Evolutionary conservation across 495 filamentous ascomycete species (phyloP), one percentile per base, ranked within the genome.

Genomic region (Xeromyces bisporus): DNA sequence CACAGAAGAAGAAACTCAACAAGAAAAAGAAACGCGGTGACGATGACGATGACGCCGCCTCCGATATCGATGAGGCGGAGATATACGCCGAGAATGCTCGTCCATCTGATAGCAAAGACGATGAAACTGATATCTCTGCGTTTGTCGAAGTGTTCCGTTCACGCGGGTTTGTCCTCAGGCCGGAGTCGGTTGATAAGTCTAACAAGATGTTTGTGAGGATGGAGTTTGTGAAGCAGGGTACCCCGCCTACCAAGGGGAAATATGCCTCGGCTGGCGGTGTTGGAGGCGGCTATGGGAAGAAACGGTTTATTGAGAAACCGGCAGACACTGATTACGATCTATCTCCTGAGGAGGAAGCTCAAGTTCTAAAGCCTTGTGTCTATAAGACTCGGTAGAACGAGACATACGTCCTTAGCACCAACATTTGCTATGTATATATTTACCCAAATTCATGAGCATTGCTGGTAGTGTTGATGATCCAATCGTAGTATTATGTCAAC

Each of bases 181-280:
- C 55, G 7, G 59, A 67, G 25, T 68, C 71, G 0, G 60, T 89
- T 7, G 85, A 94, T 48, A 62, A 83, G 48, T 68, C 62, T 20
- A 97, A 97, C 57, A 92, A 80, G 58, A 97, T 97, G 89, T 97
- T 97, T 66, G 83, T 96, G 31, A 77, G 73, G 48, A 87, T 97
- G 84, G 67, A 71, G 41, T 96, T 97, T 59, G 62, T 89, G 32
- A 96, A 94, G 59, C 70, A 62, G 15, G 64, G 64, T 15, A 61
- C 54, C 35, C 42, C 72, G 23, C 75, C 79, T 2, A 53, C 63
- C 8, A 75, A 67, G 51, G 80, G 81, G 6, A 89, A 86, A 53
- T 64, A 75, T 38, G 70, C 55, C 15, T 47, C 53, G 38, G 35
- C 35, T 31, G 66, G 48, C 29, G 37, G 46, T 48, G 38, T 41